These are phyloP conservation scores for Paraleonurus japonicus DNA, from an alignment of 257 asterid genomes.

Conservation along the genomic window DNA sequence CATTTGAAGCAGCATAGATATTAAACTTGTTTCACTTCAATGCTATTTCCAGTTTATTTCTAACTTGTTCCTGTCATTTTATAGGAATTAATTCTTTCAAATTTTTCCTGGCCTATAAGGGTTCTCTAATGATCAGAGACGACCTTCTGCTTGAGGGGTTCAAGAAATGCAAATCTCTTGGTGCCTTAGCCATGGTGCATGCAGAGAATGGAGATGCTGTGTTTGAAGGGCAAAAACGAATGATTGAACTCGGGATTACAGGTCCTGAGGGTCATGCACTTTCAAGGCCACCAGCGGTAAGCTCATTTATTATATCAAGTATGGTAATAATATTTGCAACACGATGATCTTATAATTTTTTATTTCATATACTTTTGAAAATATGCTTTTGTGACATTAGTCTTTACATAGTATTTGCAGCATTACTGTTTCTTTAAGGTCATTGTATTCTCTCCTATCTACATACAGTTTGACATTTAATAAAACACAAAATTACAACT, in stretches of 20 bases:
- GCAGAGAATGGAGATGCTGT: slow-evolving; percentile 99
- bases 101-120: slow-evolving; percentile 93
- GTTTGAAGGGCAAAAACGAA: slow-evolving; percentile 86
- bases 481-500: neutral
- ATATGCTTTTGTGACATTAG: neutral
- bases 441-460: neutral
- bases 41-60: slow-evolving; percentile 9
- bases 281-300: slow-evolving; percentile 93
- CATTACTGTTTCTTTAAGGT: neutral
- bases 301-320: slow-evolving; percentile 12
- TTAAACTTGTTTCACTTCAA: neutral
- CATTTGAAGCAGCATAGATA: slow-evolving; percentile 5
- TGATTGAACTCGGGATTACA: slow-evolving; percentile 87
- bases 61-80: slow-evolving; percentile 22
- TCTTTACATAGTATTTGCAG: neutral
- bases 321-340: neutral
- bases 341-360: neutral
- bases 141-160: slow-evolving; percentile 88
- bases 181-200: slow-evolving; percentile 97
- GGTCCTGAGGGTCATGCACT: slow-evolving; percentile 99
- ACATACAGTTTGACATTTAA: neutral
- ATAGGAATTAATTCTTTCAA: slow-evolving; percentile 92
- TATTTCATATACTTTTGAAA: neutral
- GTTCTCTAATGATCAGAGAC: slow-evolving; percentile 83
- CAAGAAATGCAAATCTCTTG: slow-evolving; percentile 92